A percentile compares a stretch with the other conserved stretches of the same genome.
These are phyloP conservation scores for Linnemannia exigua DNA, from an alignment of 192 early-diverging fungal species.

Conservation along the genomic window DNA sequence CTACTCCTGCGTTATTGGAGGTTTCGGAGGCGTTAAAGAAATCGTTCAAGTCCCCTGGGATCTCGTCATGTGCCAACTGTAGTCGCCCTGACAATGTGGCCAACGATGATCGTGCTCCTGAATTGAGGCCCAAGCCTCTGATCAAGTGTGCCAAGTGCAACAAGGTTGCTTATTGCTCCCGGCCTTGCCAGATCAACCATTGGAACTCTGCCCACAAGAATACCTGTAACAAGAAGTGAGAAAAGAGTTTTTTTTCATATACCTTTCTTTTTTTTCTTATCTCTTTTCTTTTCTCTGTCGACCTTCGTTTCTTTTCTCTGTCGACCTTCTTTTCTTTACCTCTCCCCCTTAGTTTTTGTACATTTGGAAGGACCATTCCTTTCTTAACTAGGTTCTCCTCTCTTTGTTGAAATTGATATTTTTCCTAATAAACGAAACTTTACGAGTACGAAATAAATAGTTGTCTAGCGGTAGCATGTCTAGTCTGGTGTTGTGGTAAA, in stretches of 20 bases:
- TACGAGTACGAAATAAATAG: neutral
- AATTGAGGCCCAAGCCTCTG: slow-evolving; percentile 58
- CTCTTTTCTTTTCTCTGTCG: neutral
- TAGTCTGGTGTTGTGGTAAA: neutral
- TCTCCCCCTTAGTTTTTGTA: neutral
- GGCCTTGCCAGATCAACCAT: slow-evolving; percentile 70
- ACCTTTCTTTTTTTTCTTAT: neutral
- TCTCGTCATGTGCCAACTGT: slow-evolving; percentile 64
- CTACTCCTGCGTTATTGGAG: slow-evolving; percentile 48
- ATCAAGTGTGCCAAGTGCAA: slow-evolving; percentile 67
- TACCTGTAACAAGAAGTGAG: slow-evolving; percentile 56
- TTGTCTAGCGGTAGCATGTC: neutral
- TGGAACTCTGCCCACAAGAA: slow-evolving; percentile 67
- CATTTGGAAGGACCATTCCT: neutral
- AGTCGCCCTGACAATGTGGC: slow-evolving; percentile 56
- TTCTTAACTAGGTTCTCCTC: neutral
- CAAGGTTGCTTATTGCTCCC: slow-evolving; percentile 68
- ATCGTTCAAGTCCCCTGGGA: slow-evolving; percentile 57
- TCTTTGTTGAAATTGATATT: neutral
- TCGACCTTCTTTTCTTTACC: neutral
- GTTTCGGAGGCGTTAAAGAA: slow-evolving; percentile 42
- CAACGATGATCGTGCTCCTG: slow-evolving; percentile 44
- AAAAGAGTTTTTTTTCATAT: neutral
- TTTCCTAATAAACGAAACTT: neutral
- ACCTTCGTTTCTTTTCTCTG: no score